A percentile compares a stretch with the other conserved stretches of the same genome.
phyloP scores from a whole-genome alignment of 2,329 filamentous ascomycete species.

The Penicillium sclerotiorum region DNA sequence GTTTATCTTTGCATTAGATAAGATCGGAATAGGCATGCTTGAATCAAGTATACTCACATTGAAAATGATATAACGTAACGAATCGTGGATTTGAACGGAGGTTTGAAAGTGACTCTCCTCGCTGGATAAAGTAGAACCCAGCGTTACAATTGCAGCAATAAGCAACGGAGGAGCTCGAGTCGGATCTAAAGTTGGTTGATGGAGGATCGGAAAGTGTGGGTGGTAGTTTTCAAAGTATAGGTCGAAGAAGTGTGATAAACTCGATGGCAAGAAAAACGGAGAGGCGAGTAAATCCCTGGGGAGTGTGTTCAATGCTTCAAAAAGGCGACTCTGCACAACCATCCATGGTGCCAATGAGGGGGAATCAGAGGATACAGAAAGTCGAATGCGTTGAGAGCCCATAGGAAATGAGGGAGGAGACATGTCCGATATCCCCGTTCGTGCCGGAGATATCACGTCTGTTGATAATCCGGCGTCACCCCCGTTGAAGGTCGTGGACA shows the following conservation, averaged over 20 bases:
- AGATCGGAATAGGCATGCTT: background rate
- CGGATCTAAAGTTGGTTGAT: slow-evolving; percentile 23
- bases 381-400: slow-evolving; percentile 16
- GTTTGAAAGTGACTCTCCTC: slow-evolving; percentile 23
- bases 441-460: slow-evolving; percentile 11
- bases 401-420: slow-evolving; percentile 11
- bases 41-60: slow-evolving; percentile 7
- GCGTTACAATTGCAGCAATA: slow-evolving; percentile 29
- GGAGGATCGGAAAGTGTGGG: slow-evolving; percentile 32
- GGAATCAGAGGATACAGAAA: slow-evolving; percentile 10
- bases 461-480: slow-evolving; percentile 8
- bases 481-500: slow-evolving; percentile 17
- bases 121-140: slow-evolving; percentile 26
- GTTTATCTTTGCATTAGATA: background rate
- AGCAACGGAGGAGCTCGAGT: slow-evolving; percentile 23
- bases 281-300: slow-evolving; percentile 19
- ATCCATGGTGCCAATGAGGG: slow-evolving; percentile 21
- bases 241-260: slow-evolving; percentile 25
- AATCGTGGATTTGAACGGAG: slow-evolving; percentile 26
- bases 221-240: slow-evolving; percentile 32
- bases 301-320: slow-evolving; percentile 20
- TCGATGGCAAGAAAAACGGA: slow-evolving; percentile 27
- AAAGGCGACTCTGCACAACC: slow-evolving; percentile 18
- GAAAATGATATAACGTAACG: slow-evolving; percentile 28
- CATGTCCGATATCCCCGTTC: slow-evolving; percentile 11